These are phyloP conservation scores for Phaeosphaeriaceae sp. DNA, from an alignment of 2,329 filamentous ascomycete species.

Conservation along the genomic window DNA sequence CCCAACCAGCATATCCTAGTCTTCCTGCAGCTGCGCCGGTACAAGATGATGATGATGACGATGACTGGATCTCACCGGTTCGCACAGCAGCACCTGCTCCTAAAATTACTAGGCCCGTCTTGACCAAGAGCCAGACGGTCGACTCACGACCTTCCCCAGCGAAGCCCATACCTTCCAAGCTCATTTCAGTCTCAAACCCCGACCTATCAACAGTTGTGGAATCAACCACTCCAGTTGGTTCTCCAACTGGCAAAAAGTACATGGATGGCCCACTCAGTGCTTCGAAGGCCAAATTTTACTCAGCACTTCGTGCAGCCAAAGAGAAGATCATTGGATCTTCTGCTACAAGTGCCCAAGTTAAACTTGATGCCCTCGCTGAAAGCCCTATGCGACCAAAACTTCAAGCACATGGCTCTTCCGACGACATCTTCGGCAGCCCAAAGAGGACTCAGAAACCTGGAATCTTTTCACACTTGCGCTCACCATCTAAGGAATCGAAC, in stretches of 20 bases:
- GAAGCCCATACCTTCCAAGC: constrained; percentile 55
- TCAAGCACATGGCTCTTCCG: constrained; percentile 33
- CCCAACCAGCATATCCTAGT: constrained; percentile 51
- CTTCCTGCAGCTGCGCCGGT: constrained; percentile 41
- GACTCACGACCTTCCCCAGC: constrained; percentile 50
- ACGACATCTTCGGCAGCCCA: constrained; percentile 44
- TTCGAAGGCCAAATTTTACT: constrained; percentile 90
- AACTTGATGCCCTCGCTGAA: constrained; percentile 59
- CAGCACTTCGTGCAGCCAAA: constrained; percentile 86
- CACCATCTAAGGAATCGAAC: constrained; percentile 44
- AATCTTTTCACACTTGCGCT: constrained; percentile 45
- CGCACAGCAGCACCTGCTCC: constrained; percentile 43
- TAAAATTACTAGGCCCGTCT: constrained; percentile 52
- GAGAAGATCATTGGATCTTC: constrained; percentile 81
- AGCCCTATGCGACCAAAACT: constrained; percentile 36
- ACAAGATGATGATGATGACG: constrained; percentile 48
- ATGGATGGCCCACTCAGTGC: constrained; percentile 84
- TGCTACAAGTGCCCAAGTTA: constrained; percentile 63
- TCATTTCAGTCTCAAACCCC: constrained; percentile 54
- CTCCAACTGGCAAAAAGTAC: constrained; percentile 59
- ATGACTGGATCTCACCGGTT: constrained; percentile 64
- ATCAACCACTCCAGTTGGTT: constrained; percentile 64
- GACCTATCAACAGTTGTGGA: constrained; percentile 46
- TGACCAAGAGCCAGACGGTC: constrained; percentile 66
- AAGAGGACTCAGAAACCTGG: constrained; percentile 39